Conservation (phyloP, 371 early-diverging fungal genomes). For the Circinella minor region DNA sequence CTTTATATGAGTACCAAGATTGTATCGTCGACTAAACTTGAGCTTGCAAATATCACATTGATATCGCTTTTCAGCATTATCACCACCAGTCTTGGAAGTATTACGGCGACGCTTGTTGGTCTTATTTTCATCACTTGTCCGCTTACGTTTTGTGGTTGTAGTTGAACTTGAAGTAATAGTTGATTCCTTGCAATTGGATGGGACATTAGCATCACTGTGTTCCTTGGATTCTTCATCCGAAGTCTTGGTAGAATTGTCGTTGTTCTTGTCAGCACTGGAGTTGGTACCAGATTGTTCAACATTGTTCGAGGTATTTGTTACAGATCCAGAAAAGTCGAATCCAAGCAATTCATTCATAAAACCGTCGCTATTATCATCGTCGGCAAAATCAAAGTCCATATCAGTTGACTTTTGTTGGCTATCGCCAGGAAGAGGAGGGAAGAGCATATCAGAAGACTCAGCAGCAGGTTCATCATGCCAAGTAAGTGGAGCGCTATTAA, state of each 20-base stretch:
- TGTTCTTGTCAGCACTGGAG: background rate
- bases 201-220: too few relatives aligned
- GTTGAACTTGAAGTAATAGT: too few relatives aligned
- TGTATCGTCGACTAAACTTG: conserved; percentile 73
- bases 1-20: conserved; percentile 74
- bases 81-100: conserved; percentile 59
- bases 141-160: conserved; percentile 12
- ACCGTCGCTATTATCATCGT: conserved; percentile 6
- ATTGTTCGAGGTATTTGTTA: background rate
- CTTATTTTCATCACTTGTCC: background rate
- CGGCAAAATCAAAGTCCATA: background rate
- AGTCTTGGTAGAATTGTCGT: background rate
- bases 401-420: background rate
- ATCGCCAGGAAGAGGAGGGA: conserved; percentile 41
- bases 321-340: conserved; percentile 9
- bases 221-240: background rate
- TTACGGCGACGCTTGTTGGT: conserved; percentile 51
- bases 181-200: too few relatives aligned
- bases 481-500: background rate
- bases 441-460: conserved; percentile 30
- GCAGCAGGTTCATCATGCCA: conserved; percentile 16
- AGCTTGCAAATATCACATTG: conserved; percentile 58
- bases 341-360: conserved; percentile 10
- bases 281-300: background rate
- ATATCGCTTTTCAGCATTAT: conserved; percentile 33